Percentiles rank a stretch among this genome's conserved stretches.
Conservation (phyloP, 1,284 basidiomycete genomes). For the Heterobasidion annosum region DNA sequence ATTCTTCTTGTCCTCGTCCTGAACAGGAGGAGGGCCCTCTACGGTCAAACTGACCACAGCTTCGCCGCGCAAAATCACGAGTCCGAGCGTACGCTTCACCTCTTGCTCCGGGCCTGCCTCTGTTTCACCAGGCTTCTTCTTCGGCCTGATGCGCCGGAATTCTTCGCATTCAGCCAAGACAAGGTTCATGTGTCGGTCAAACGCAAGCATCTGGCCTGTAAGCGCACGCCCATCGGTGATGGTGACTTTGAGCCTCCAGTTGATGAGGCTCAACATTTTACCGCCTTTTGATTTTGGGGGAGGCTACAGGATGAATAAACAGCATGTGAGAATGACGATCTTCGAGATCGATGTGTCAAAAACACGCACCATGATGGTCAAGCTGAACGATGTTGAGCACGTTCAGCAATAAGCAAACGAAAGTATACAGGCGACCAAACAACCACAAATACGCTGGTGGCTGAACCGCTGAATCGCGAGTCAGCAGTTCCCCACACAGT, state of each 20-base stretch:
- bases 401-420: neutral
- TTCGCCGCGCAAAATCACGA: slow-evolving; percentile 95
- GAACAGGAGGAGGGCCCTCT: slow-evolving; percentile 90
- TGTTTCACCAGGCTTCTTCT: slow-evolving; percentile 71
- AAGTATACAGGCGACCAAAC: neutral
- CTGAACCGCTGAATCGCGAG: neutral
- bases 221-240: slow-evolving; percentile 96
- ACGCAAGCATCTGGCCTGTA: slow-evolving; percentile 98
- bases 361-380: slow-evolving; percentile 52
- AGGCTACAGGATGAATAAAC: slow-evolving; percentile 37
- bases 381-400: slow-evolving; percentile 7
- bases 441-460: neutral
- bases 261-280: slow-evolving; percentile 97
- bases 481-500: too few relatives aligned
- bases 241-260: slow-evolving; percentile 96
- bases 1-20: slow-evolving; percentile 85
- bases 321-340: neutral
- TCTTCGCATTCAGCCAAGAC: slow-evolving; percentile 97
- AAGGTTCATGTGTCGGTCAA: slow-evolving; percentile 99
- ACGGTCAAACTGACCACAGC: slow-evolving; percentile 93
- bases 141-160: slow-evolving; percentile 82
- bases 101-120: slow-evolving; percentile 82
- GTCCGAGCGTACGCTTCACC: slow-evolving; percentile 91
- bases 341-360: neutral
- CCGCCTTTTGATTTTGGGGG: slow-evolving; percentile 94